Conservation (phyloP, 257 asterid species). For the Gentiana dahurica region DNA sequence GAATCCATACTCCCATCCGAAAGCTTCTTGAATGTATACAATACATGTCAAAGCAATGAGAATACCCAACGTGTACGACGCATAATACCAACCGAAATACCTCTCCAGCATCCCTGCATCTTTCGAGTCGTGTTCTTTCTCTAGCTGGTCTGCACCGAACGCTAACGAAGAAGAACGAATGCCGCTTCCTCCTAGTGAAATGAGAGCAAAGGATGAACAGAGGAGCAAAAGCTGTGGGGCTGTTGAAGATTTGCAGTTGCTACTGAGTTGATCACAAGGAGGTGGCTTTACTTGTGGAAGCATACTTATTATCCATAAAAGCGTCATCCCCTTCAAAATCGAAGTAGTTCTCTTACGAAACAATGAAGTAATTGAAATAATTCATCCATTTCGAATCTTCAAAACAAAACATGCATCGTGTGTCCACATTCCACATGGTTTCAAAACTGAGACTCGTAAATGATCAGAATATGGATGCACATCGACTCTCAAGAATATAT, state of each 20-base stretch:
- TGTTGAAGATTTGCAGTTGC: conserved; percentile 29
- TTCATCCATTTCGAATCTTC: too few species aligned
- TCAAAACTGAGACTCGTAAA: too few species aligned
- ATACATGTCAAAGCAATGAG: conserved; percentile 48
- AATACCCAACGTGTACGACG: conserved; percentile 25
- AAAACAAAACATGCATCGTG: too few species aligned
- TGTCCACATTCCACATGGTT: too few species aligned
- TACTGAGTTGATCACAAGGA: conserved; percentile 13
- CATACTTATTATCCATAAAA: conserved; percentile 52
- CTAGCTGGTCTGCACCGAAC: conserved; percentile 67
- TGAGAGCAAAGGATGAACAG: conserved; percentile 37
- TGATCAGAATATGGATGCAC: too few species aligned
- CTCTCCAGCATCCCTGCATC: conserved; percentile 21
- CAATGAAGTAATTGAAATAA: neutral
- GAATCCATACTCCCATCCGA: conserved; percentile 68
- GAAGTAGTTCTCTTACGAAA: neutral
- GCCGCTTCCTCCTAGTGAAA: conserved; percentile 68
- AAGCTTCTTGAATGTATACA: conserved; percentile 65
- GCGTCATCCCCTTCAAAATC: conserved; percentile 47
- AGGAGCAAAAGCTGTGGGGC: conserved; percentile 31
- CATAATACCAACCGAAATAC: conserved; percentile 73
- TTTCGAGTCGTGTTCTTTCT: conserved; percentile 13
- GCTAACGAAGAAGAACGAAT: conserved; percentile 48
- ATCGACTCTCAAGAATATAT: too few species aligned
- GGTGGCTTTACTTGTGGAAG: conserved; percentile 46